These are phyloP conservation scores for Diaporthe caulivora DNA, from an alignment of 2,329 filamentous ascomycete species.

Conservation along the genomic window DNA sequence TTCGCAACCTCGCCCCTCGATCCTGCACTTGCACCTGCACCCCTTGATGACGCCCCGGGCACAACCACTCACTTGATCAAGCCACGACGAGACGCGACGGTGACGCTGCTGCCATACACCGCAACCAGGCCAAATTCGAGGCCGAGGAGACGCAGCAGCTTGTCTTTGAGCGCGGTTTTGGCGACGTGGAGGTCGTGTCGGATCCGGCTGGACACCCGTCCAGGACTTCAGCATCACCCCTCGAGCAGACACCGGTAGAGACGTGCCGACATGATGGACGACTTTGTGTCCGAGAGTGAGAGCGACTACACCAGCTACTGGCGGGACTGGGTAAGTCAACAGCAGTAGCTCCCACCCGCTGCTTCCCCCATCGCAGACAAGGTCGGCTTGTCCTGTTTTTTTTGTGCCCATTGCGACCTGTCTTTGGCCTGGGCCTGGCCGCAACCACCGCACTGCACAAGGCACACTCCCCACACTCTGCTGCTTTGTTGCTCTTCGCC, in stretches of 20 bases:
- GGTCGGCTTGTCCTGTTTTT: constrained; percentile 17
- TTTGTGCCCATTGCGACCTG: constrained; percentile 17
- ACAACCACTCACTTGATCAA: constrained; percentile 19
- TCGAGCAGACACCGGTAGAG: neutral
- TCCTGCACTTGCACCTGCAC: neutral
- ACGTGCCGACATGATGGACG: constrained; percentile 77
- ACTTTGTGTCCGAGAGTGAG: constrained; percentile 97
- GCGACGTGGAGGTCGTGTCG: constrained; percentile 16
- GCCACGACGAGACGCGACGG: constrained; percentile 16
- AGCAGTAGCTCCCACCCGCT: neutral
- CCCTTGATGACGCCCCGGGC: constrained; percentile 14
- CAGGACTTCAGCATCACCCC: constrained; percentile 5
- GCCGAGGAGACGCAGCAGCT: constrained; percentile 2
- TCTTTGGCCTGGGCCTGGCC: neutral
- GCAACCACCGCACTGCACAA: constrained; percentile 13
- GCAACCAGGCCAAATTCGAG: neutral
- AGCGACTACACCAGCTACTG: constrained; percentile 99
- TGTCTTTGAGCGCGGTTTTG: constrained; percentile 20
- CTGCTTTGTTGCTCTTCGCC: neutral
- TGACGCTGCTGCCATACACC: constrained; percentile 10
- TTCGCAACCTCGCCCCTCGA: constrained; percentile 13
- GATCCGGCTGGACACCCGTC: constrained; percentile 7
- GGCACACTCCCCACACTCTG: constrained; percentile 19
- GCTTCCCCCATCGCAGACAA: neutral
- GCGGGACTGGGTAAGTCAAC: constrained; percentile 92